These are phyloP conservation scores for Boechera stricta DNA, from an alignment of 345 rosid genomes.

Conservation along the genomic window DNA sequence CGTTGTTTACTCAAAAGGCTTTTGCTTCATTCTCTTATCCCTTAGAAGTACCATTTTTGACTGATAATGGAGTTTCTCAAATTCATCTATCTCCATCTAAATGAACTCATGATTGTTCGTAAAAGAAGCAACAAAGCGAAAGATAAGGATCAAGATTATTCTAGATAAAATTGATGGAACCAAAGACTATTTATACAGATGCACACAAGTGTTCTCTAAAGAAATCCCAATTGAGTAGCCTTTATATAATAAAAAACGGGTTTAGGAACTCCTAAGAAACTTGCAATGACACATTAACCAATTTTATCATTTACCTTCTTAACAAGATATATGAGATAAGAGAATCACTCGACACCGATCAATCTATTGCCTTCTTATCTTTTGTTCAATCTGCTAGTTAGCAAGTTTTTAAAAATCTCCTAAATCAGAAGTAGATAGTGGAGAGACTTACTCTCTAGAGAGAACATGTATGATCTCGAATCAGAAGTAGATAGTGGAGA, in stretches of 20 bases:
- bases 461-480: slow-evolving; percentile 95
- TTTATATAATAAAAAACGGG: not conserved
- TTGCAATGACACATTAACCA: slow-evolving; percentile 3
- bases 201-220: not conserved
- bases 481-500: too few relatives aligned
- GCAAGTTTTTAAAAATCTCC: not conserved
- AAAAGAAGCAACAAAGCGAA: not conserved
- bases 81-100: slow-evolving; percentile 5
- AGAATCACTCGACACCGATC: not conserved
- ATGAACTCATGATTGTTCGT: not conserved
- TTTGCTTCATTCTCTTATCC: not conserved
- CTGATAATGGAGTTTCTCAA: not conserved
- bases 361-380: not conserved
- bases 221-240: not conserved
- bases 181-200: not conserved
- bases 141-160: not conserved
- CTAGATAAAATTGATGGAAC: not conserved
- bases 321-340: not conserved
- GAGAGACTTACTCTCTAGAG: slow-evolving; percentile 66
- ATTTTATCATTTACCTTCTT: not conserved
- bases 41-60: not conserved
- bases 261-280: not conserved
- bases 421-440: not conserved
- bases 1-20: not conserved
- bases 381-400: not conserved